Percentiles rank a stretch among this genome's conserved stretches.
Evolutionary conservation across 345 rosid species (phyloP).

Genomic region (Melaleuca alternifolia): DNA sequence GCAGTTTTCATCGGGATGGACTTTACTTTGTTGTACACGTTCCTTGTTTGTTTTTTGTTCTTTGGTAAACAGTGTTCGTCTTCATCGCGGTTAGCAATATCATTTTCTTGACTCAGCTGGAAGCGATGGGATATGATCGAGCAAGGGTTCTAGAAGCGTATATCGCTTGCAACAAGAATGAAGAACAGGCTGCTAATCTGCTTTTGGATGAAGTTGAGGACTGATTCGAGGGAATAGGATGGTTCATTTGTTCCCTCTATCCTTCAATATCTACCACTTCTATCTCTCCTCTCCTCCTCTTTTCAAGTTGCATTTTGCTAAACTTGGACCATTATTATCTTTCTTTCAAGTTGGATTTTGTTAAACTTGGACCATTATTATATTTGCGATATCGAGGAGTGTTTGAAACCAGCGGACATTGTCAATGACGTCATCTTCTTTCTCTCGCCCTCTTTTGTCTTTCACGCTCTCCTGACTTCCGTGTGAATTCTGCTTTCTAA

Average conservation of each 20-base stretch:
- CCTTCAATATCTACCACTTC: neutral
- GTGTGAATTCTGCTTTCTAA: no score
- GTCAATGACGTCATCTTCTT: no score
- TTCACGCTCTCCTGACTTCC: no score
- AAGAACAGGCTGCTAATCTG: conserved; percentile 89
- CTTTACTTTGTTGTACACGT: neutral
- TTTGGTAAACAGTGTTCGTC: neutral
- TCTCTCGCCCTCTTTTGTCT: no score
- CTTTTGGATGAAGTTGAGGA: conserved; percentile 89
- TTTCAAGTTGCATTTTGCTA: no score
- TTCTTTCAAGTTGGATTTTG: no score
- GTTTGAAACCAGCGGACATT: no score
- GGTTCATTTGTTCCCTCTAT: neutral
- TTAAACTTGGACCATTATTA: no score
- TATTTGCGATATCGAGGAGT: no score
- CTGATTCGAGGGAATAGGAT: conserved; percentile 10
- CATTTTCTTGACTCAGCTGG: conserved; percentile 35
- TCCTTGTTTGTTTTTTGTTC: neutral
- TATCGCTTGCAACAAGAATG: conserved; percentile 94
- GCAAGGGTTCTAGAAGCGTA: conserved; percentile 70
- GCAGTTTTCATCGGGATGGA: neutral
- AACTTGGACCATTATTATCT: no score
- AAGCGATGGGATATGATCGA: conserved; percentile 86
- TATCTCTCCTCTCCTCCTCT: no score
- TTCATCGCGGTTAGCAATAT: neutral